Base-by-base conservation (phyloP, 106 monocot genomes). In the Alisma plantagoaquatica region DNA sequence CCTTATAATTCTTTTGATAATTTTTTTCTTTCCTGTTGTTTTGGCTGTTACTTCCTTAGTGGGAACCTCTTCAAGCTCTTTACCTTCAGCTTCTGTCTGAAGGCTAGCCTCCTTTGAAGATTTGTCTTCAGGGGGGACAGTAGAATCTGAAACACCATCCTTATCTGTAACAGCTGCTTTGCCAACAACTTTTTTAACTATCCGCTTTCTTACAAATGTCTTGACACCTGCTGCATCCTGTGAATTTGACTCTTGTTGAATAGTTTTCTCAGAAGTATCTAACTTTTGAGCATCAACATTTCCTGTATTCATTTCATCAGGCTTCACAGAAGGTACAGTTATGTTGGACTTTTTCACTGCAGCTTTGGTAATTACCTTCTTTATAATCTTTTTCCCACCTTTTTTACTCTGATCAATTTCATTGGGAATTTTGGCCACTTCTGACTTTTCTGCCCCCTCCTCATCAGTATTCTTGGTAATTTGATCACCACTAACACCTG, bases 1-100 rank as follows among this genome's bases (percentile, higher is more conserved):
- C 62, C 74, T 96, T 19, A 90, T 61, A 18, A 98, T 59, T 49
- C 71, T 90, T 75, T 69, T 79, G 31, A 98, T 76, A n/a, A 98
- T 62, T 73, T 79, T 90, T 65, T 86, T 98, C 70, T 77, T 98
- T 29, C 63, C 81, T 63, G 50, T 20, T 33, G 47, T 51, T 60
- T 41, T 61, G 16, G 19, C 75, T 25, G 64, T 55, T 63, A 57
- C 66, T n/a, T 73, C 65, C 23, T 6, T 11, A 24, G 4, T 31
- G 60, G 55, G 18, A 33, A 41, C 25, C 31, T 42, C 75, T 26
- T 49, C 70, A 2, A 49, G 17, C 41, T 55, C 69, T 21, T 66
- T 63, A 16, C 27, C 33, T 18, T 41, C 20, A 15, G n/a, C 26
- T 41, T 66, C 63, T 20, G 65, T 47, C 55, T 67, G 45, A 64